Evolutionary conservation across 768 basidiomycete genomes (phyloP), one percentile per base, ranked within the genome.

Genomic region (Mycena rebaudengoi): DNA sequence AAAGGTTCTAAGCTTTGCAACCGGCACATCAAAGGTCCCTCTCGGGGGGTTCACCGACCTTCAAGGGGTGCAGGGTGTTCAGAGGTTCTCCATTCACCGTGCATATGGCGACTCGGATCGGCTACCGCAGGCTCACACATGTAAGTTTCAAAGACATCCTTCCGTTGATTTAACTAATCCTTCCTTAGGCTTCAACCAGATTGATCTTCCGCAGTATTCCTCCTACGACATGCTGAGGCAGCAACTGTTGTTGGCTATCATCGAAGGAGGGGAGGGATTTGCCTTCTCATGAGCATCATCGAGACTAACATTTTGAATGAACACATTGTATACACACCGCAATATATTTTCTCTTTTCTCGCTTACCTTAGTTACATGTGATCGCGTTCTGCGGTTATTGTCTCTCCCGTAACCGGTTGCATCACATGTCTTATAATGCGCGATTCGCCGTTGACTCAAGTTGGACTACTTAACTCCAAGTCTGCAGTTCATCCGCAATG

Each of bases 161-260:
- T 6, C 53, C 18, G 20, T 67, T 12, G 23, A 61, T 70, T 56
- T 71, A 35, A 66, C 54, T 35, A 50, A 35, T 7, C 28, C 26
- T 52, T 46, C 33, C 66, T 3, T 60, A 95, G 93, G 93, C 75
- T 96, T 96, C 86, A 95, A 96, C 75, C 94, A 96, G 75, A 95
- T 95, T 61, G 95, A 97, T 75, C 84, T 99, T 43, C 96, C 97
- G 0, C 92, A 92, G 68, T 99, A 97, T 75, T 91, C 94, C 3
- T 95, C 94, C 18, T 99, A 99, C 73, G 98, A 99, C 74, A 96
- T 96, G 86, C 85, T 99, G 65, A 88, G 98, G 26, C 92, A 93
- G 66, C 94, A 94, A 75, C 76, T 99, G 35, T 78, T 96, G 56
- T 83, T 97, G 66, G 95, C 97, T 33, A 97, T 99, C 73, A 95